phyloP scores from a whole-genome alignment of 73 alveolate species.

The Blepharisma japonicum region DNA sequence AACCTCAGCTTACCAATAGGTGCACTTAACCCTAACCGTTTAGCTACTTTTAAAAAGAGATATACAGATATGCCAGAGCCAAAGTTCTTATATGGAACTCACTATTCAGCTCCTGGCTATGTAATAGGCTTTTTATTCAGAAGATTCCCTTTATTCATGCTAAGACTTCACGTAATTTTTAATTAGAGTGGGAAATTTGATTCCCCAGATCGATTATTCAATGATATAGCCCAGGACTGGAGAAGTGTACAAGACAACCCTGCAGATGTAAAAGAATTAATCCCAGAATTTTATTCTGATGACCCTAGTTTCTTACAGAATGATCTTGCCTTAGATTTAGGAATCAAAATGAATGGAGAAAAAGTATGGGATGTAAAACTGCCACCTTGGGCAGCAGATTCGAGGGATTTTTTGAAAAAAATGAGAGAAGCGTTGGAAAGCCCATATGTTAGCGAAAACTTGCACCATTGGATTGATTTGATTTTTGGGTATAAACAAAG shows the following conservation, averaged over 20 bases:
- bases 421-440: constrained; percentile 76
- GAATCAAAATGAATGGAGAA: constrained; percentile 84
- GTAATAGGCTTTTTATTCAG: constrained; percentile 96
- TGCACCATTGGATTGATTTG: constrained; percentile 95
- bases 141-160: constrained; percentile 90
- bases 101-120: constrained; percentile 98
- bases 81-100: constrained; percentile 98
- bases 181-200: constrained; percentile 90
- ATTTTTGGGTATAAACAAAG: constrained; percentile 94
- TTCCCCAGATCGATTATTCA: constrained; percentile 94
- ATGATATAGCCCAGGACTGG: constrained; percentile 90
- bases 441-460: constrained; percentile 69
- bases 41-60: constrained; percentile 71
- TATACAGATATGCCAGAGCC: constrained; percentile 48
- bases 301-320: constrained; percentile 77
- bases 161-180: constrained; percentile 68
- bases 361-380: constrained; percentile 84
- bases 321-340: constrained; percentile 76
- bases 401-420: constrained; percentile 81
- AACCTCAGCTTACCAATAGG: constrained; percentile 98
- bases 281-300: constrained; percentile 88
- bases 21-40: constrained; percentile 87
- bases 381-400: constrained; percentile 63
- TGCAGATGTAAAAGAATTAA: constrained; percentile 91
- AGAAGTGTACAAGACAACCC: constrained; percentile 76